Percentiles rank a stretch among this genome's conserved stretches.
These are phyloP conservation scores for Vickermania ingenoplastis DNA, from an alignment of 208 protist species.

Conservation along the genomic window DNA sequence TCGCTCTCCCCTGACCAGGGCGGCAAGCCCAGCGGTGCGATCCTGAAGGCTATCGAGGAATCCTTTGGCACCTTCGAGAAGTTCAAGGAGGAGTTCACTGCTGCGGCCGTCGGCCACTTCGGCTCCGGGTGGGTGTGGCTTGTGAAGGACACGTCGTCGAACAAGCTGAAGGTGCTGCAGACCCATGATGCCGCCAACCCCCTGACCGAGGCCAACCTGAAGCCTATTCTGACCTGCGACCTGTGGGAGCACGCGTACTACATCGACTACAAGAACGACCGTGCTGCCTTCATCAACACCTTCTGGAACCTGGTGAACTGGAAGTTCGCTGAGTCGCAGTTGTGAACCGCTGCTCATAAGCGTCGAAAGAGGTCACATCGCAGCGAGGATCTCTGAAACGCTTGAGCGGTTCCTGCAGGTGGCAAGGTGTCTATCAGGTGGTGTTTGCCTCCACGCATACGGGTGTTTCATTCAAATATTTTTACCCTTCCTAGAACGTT, in stretches of 20 bases:
- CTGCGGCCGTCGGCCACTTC: slow-evolving; percentile 81
- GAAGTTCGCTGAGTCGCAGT: slow-evolving; percentile 54
- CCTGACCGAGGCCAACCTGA: slow-evolving; percentile 46
- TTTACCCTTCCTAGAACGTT: not conserved
- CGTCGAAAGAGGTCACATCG: not conserved
- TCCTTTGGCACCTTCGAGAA: slow-evolving; percentile 79
- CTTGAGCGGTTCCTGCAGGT: not conserved
- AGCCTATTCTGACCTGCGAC: slow-evolving; percentile 86
- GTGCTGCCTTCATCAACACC: slow-evolving; percentile 80
- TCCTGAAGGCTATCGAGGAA: slow-evolving; percentile 63
- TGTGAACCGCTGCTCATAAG: not conserved
- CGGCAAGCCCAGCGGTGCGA: slow-evolving; percentile 41
- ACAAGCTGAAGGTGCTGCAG: slow-evolving; percentile 76
- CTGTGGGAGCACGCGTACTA: slow-evolving; percentile 96
- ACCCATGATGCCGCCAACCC: slow-evolving; percentile 80
- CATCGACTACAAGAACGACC: slow-evolving; percentile 92
- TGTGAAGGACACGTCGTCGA: slow-evolving; percentile 53
- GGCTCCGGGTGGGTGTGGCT: slow-evolving; percentile 94
- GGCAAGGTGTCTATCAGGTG: not conserved
- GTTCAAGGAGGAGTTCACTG: slow-evolving; percentile 92
- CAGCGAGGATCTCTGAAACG: not conserved
- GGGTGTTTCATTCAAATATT: not conserved
- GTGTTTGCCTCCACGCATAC: not conserved
- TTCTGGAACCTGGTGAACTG: slow-evolving; percentile 94
- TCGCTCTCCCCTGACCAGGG: slow-evolving; percentile 54